Conservation (phyloP, 129 eudicot genomes). For the Daucus carota region DNA sequence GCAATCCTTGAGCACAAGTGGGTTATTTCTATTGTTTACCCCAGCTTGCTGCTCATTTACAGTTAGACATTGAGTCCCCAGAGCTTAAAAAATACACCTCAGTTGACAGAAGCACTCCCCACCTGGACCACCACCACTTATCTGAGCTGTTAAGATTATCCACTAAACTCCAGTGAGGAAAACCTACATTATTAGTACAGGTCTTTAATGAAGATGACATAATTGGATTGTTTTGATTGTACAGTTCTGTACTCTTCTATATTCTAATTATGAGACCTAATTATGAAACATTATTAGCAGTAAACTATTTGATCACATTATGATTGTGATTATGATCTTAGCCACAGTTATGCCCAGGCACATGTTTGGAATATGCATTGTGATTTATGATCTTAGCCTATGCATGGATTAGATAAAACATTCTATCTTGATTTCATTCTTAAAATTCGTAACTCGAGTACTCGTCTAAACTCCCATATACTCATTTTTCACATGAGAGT, state of each 20-base stretch:
- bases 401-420: background rate
- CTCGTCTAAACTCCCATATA: too few relatives aligned
- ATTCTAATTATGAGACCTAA: background rate
- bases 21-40: background rate
- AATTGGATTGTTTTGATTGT: background rate
- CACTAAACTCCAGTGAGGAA: slow-evolving; percentile 2
- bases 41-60: background rate
- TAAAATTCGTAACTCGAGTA: too few relatives aligned
- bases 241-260: background rate
- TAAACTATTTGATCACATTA: background rate
- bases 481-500: too few relatives aligned
- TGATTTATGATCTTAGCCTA: background rate
- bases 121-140: background rate
- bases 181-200: background rate
- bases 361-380: background rate
- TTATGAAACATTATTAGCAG: background rate
- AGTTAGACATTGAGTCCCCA: background rate
- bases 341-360: background rate
- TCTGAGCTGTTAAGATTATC: slow-evolving; percentile 9
- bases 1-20: background rate
- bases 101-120: slow-evolving; percentile 11
- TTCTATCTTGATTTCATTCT: too few relatives aligned
- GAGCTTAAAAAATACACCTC: background rate
- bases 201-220: slow-evolving; percentile 3
- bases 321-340: too few relatives aligned